Base-by-base conservation (phyloP, 768 basidiomycete genomes). In the Leccinum sublutescens region DNA sequence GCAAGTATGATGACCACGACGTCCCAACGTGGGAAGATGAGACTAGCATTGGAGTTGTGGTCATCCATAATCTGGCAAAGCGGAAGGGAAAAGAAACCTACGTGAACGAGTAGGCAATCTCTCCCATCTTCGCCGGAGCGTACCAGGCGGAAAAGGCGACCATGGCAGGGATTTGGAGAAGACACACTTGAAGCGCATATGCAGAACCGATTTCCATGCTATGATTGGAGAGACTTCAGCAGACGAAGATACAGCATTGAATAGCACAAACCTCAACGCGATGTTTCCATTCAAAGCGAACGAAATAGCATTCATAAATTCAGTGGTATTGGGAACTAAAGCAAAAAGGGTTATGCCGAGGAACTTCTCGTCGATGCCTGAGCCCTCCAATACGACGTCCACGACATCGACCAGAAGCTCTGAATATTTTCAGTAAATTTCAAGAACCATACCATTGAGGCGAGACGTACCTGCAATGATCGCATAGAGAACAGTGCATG, bases 201-300 rank as follows among this genome's bases (percentile, higher is more conserved):
- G 97, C 97, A 1, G 97, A 98, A 14, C 97, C 97, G 66, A 99
- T 98, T 76, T 98, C 97, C 95, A 98, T 98, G 73, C 95, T 98
- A 63, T 31, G 3, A 10, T 59, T 43, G 10, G 23, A 50, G 21
- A 21, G 38, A 47, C 57, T 45, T 58, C 54, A 64, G 50, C 9
- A 45, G 29, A 29, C 27, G 49, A 54, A n/a, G 8, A n/a, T 1
- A 2, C 3, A 25, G 4, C 3, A 34, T 14, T 17, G n/a, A 38
- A 38, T 1, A 27, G 31, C 5, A 62, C 83, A 52, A 64, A 93
- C 95, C 93, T 95, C 25, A 99, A 76, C 2, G 97, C 93, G 63
- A 99, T 99, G 71, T 98, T 98, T 6, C 89, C 96, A 68, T 97
- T 92, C 62, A 99, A 75, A 27, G 97, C 95, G 70, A 99, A 99